A percentile compares a stretch with the other conserved stretches of the same genome.
phyloP scores from a whole-genome alignment of 495 filamentous ascomycete species.

The Xylaria longipes region DNA sequence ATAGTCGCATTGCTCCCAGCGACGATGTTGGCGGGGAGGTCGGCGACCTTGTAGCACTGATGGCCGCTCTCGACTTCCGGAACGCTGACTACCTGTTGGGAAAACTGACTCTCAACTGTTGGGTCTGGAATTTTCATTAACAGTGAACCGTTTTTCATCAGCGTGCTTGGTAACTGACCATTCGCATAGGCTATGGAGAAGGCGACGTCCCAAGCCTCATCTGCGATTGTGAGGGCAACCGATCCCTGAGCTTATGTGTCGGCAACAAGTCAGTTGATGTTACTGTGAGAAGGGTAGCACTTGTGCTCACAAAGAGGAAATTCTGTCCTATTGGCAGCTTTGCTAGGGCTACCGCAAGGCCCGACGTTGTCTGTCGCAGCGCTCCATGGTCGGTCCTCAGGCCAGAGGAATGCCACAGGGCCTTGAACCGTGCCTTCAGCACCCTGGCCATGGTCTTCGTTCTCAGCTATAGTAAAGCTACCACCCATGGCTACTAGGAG shows the following conservation, averaged over 20 bases:
- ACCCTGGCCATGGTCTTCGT: constrained; percentile 38
- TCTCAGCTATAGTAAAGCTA: constrained; percentile 29
- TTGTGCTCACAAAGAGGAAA: constrained; percentile 48
- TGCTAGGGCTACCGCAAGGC: constrained; percentile 54
- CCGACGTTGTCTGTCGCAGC: constrained; percentile 52
- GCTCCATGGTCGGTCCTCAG: constrained; percentile 54
- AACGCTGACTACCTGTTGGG: constrained; percentile 46
- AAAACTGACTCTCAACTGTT: constrained; percentile 53
- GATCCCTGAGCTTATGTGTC: constrained; percentile 36
- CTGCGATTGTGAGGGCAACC: constrained; percentile 46
- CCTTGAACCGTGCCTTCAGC: constrained; percentile 51
- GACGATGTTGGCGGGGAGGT: constrained; percentile 42
- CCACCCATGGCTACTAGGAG: constrained; percentile 28
- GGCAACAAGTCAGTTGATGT: constrained; percentile 19
- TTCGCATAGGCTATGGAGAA: constrained; percentile 54
- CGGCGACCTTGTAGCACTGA: constrained; percentile 57
- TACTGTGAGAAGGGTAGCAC: not conserved
- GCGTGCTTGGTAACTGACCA: constrained; percentile 37
- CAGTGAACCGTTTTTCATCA: not conserved
- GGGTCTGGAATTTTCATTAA: constrained; percentile 34
- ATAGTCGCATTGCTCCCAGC: constrained; percentile 58
- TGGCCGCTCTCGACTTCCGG: constrained; percentile 51
- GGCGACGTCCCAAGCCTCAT: constrained; percentile 56
- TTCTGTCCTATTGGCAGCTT: constrained; percentile 48
- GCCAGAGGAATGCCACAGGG: constrained; percentile 61